Evolutionary conservation across 2,329 filamentous ascomycete species (phyloP).

Genomic region (Lachnellula hyalina): DNA sequence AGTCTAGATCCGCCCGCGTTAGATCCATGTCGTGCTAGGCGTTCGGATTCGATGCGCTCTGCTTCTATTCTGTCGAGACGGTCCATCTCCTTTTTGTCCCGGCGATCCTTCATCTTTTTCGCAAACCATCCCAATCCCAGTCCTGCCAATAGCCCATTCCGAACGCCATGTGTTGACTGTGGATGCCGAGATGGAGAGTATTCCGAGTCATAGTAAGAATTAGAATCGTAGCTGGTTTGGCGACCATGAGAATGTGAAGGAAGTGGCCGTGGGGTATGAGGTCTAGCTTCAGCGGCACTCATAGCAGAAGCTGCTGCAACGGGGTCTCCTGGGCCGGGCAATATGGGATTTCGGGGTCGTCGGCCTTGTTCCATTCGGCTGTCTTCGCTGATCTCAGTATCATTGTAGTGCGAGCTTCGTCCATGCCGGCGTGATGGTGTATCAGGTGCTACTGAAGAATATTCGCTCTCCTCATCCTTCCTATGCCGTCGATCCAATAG

Average conservation of each 20-base stretch:
- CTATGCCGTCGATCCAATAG: slow-evolving; percentile 49
- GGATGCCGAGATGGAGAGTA: slow-evolving; percentile 54
- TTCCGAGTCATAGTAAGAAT: slow-evolving; percentile 56
- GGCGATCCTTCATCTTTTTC: slow-evolving; percentile 56
- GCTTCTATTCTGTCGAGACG: slow-evolving; percentile 34
- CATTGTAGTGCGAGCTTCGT: slow-evolving; percentile 25
- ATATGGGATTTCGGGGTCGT: slow-evolving; percentile 35
- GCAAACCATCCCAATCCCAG: slow-evolving; percentile 65
- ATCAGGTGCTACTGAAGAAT: slow-evolving; percentile 57
- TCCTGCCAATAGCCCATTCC: slow-evolving; percentile 49
- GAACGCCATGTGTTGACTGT: slow-evolving; percentile 36
- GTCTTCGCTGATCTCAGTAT: slow-evolving; percentile 44
- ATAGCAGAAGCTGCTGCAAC: slow-evolving; percentile 40
- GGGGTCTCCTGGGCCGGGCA: slow-evolving; percentile 43
- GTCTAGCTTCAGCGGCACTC: slow-evolving; percentile 41
- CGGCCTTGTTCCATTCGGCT: slow-evolving; percentile 26
- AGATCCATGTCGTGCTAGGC: slow-evolving; percentile 51
- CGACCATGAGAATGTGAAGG: slow-evolving; percentile 45
- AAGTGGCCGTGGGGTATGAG: slow-evolving; percentile 32
- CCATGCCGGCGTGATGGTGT: slow-evolving; percentile 48
- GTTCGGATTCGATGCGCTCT: slow-evolving; percentile 48
- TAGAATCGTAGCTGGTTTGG: slow-evolving; percentile 44
- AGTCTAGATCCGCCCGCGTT: slow-evolving; percentile 50
- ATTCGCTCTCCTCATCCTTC: slow-evolving; percentile 50
- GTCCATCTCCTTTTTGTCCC: slow-evolving; percentile 37